Evolutionary conservation across 2,329 filamentous ascomycete genomes (phyloP).

Genomic region (Rhynchosporium graminicola): DNA sequence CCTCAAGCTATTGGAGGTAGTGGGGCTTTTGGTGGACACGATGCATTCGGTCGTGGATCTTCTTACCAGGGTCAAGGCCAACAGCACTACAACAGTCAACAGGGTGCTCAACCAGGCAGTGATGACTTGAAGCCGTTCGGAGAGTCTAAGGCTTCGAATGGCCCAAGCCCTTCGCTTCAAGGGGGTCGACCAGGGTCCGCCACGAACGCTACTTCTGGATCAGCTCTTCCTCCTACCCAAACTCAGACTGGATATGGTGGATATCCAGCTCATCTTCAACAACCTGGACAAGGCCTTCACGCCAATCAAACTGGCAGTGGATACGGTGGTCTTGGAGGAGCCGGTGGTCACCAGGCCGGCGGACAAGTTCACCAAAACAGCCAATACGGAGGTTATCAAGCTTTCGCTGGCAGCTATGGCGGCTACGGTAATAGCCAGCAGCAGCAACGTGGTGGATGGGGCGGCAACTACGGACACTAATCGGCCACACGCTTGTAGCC

Average conservation of each 20-base stretch:
- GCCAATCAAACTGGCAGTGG: slow-evolving; percentile 41
- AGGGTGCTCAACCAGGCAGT: slow-evolving; percentile 38
- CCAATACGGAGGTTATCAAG: slow-evolving; percentile 49
- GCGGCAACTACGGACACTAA: slow-evolving; percentile 48
- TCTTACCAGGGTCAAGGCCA: slow-evolving; percentile 41
- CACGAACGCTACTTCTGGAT: slow-evolving; percentile 40
- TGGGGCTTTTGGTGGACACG: slow-evolving; percentile 40
- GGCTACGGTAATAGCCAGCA: slow-evolving; percentile 43
- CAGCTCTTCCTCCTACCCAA: slow-evolving; percentile 40
- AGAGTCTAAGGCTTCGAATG: slow-evolving; percentile 41
- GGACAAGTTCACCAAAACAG: slow-evolving; percentile 46
- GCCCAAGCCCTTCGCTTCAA: slow-evolving; percentile 42
- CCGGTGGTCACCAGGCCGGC: slow-evolving; percentile 47
- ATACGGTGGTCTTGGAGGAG: slow-evolving; percentile 49
- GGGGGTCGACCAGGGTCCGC: slow-evolving; percentile 42
- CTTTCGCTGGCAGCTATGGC: slow-evolving; percentile 45
- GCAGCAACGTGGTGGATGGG: slow-evolving; percentile 48
- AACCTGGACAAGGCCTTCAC: slow-evolving; percentile 41
- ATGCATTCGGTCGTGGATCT: slow-evolving; percentile 40
- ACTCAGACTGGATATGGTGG: slow-evolving; percentile 41
- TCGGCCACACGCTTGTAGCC: slow-evolving; percentile 30
- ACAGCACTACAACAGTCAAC: slow-evolving; percentile 38
- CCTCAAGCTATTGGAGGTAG: slow-evolving; percentile 40
- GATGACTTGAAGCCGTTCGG: slow-evolving; percentile 43
- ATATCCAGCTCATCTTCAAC: slow-evolving; percentile 41